Evolutionary conservation across 306 rosid genomes (phyloP).

Genomic region (Myrica gale): DNA sequence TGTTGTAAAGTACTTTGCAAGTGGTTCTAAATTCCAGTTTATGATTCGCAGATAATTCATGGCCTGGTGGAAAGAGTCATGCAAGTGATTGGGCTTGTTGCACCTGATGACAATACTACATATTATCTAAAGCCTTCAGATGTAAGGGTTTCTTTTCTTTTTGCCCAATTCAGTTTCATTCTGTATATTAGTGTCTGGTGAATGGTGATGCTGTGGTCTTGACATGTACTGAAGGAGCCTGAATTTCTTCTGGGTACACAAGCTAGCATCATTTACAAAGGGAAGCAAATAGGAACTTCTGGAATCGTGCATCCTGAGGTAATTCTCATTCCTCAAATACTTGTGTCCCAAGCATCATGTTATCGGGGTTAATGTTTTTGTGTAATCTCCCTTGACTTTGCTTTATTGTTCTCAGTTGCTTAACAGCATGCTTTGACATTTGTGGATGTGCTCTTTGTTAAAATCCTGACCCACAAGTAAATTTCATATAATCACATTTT

Average conservation of each 20-base stretch:
- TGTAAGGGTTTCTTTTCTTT: slow-evolving; percentile 44
- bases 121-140: slow-evolving; percentile 63
- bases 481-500: too few species aligned
- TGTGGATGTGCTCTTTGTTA: neutral
- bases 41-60: slow-evolving; percentile 70
- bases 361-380: neutral
- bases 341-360: slow-evolving; percentile 6
- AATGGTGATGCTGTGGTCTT: neutral
- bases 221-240: slow-evolving; percentile 56
- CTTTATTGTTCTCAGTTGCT: neutral
- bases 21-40: neutral
- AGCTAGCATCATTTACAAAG: slow-evolving; percentile 70
- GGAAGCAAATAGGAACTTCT: slow-evolving; percentile 65
- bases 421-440: neutral
- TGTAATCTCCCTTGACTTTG: neutral
- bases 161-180: slow-evolving; percentile 9
- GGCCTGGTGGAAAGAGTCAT: slow-evolving; percentile 88
- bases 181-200: neutral
- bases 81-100: slow-evolving; percentile 76
- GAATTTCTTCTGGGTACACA: slow-evolving; percentile 83
- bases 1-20: too few species aligned
- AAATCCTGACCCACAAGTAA: neutral
- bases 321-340: slow-evolving; percentile 4
- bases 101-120: slow-evolving; percentile 51
- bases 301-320: slow-evolving; percentile 99